Evolutionary conservation across 345 rosid genomes (phyloP).

Genomic region (Trapa incisa): DNA sequence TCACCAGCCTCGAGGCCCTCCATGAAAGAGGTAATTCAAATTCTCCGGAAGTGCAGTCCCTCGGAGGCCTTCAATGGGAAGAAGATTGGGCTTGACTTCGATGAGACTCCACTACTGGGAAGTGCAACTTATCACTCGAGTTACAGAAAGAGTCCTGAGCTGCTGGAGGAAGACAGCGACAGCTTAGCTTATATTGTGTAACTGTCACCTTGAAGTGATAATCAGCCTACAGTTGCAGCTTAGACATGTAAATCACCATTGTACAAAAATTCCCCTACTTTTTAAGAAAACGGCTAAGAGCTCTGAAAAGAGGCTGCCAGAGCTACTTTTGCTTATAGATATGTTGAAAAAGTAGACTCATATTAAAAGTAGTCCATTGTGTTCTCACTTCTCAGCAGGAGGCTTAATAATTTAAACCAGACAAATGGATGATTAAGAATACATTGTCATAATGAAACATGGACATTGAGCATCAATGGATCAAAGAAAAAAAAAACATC

Average conservation of each 20-base stretch:
- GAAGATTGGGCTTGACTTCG: constrained; percentile 21
- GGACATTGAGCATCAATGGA: background rate
- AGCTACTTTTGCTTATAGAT: too few relatives aligned
- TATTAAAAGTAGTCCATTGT: background rate
- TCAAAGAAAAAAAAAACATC: too few relatives aligned
- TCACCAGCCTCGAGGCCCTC: constrained; percentile 53
- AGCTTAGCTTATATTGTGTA: constrained; percentile 12
- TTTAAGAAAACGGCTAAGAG: too few relatives aligned
- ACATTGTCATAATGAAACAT: background rate
- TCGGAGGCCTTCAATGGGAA: constrained; percentile 14
- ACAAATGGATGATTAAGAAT: background rate
- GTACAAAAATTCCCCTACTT: background rate
- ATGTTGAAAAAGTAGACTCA: too few relatives aligned
- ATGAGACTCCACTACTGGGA: constrained; percentile 30
- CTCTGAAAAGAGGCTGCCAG: too few relatives aligned
- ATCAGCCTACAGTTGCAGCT: too few relatives aligned
- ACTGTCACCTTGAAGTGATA: background rate
- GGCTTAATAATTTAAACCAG: background rate
- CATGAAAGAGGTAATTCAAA: constrained; percentile 64
- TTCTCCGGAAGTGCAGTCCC: constrained; percentile 27
- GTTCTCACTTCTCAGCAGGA: background rate
- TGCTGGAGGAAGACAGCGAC: background rate
- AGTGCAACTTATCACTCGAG: constrained; percentile 21
- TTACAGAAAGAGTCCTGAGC: constrained; percentile 7
- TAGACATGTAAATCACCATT: too few relatives aligned